phyloP scores from a whole-genome alignment of 2,329 filamentous ascomycete genomes.

The Paramyrothecium sp. region DNA sequence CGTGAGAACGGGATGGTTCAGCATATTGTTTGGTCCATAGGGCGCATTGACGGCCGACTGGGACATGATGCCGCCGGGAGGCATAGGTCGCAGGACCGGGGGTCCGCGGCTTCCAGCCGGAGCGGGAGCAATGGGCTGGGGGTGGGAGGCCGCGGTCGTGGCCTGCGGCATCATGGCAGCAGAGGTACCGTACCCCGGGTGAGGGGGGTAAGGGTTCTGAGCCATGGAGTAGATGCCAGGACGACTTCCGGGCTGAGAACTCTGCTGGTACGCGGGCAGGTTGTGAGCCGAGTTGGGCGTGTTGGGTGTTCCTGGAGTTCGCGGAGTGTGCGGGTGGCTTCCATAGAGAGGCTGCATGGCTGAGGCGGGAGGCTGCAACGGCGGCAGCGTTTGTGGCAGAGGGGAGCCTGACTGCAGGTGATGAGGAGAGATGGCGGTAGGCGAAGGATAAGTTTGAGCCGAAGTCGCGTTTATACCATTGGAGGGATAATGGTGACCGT shows the following conservation, averaged over 20 bases:
- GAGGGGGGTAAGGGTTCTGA: conserved; percentile 52
- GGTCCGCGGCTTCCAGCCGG: conserved; percentile 57
- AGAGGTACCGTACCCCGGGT: conserved; percentile 55
- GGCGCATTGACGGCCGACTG: conserved; percentile 57
- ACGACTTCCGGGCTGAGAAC: conserved; percentile 45
- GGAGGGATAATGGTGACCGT: conserved; percentile 53
- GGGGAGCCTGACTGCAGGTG: conserved; percentile 47
- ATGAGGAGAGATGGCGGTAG: conserved; percentile 50
- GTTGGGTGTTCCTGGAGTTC: conserved; percentile 62
- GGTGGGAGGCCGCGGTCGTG: conserved; percentile 66
- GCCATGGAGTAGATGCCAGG: conserved; percentile 55
- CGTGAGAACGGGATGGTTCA: conserved; percentile 52
- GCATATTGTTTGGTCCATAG: conserved; percentile 58
- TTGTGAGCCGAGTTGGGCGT: conserved; percentile 55
- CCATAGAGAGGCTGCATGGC: conserved; percentile 49
- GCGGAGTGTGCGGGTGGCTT: conserved; percentile 60
- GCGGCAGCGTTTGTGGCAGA: conserved; percentile 54
- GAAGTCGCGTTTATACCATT: conserved; percentile 56
- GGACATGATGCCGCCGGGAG: conserved; percentile 62
- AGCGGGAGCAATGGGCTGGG: conserved; percentile 74
- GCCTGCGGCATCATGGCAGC: conserved; percentile 65
- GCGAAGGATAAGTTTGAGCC: conserved; percentile 49
- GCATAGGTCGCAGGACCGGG: conserved; percentile 68
- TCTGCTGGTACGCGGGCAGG: conserved; percentile 54
- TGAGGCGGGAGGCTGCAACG: conserved; percentile 47